Percentiles rank a stretch among this genome's conserved stretches.
These are phyloP conservation scores for Tolypocladium album DNA, from an alignment of 2,329 filamentous ascomycete genomes.

Conservation along the genomic window DNA sequence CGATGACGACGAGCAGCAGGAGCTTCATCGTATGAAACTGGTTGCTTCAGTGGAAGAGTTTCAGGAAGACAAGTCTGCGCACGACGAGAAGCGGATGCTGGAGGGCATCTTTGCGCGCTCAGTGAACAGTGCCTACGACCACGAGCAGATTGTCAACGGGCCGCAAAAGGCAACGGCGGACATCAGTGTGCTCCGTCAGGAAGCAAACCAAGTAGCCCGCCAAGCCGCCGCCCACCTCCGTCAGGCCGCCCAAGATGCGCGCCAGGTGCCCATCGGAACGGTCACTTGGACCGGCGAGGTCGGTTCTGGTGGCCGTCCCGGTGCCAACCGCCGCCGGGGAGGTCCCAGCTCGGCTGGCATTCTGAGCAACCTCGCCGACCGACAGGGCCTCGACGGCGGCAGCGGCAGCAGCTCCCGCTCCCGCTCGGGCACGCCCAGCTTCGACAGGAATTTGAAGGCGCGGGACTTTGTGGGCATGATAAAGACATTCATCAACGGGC, in stretches of 20 bases:
- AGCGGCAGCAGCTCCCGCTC: slow-evolving; percentile 35
- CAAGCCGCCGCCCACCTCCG: slow-evolving; percentile 68
- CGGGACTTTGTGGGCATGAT: slow-evolving; percentile 64
- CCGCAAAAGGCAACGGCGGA: slow-evolving; percentile 64
- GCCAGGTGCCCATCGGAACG: slow-evolving; percentile 65
- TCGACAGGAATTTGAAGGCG: slow-evolving; percentile 31
- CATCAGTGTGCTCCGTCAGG: slow-evolving; percentile 64
- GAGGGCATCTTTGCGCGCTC: slow-evolving; percentile 80
- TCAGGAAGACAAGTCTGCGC: slow-evolving; percentile 37
- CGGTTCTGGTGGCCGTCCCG: slow-evolving; percentile 64
- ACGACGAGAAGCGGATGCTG: slow-evolving; percentile 68
- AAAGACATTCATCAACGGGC: slow-evolving; percentile 64
- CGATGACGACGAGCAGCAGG: slow-evolving; percentile 22
- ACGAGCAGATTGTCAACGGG: slow-evolving; percentile 81
- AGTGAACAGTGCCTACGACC: slow-evolving; percentile 85
- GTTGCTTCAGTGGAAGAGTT: slow-evolving; percentile 57
- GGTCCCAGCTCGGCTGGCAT: slow-evolving; percentile 44
- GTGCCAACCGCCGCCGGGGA: slow-evolving; percentile 37
- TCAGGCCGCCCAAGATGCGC: slow-evolving; percentile 61
- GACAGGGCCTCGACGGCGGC: slow-evolving; percentile 38
- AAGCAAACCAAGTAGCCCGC: slow-evolving; percentile 70
- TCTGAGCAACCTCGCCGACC: slow-evolving; percentile 44
- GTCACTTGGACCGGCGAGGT: slow-evolving; percentile 90
- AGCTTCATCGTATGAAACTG: slow-evolving; percentile 43
- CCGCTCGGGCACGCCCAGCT: slow-evolving; percentile 31